Evolutionary conservation across 768 basidiomycete genomes (phyloP), one percentile per base, ranked within the genome.

Genomic region (Termitomyces sp.): DNA sequence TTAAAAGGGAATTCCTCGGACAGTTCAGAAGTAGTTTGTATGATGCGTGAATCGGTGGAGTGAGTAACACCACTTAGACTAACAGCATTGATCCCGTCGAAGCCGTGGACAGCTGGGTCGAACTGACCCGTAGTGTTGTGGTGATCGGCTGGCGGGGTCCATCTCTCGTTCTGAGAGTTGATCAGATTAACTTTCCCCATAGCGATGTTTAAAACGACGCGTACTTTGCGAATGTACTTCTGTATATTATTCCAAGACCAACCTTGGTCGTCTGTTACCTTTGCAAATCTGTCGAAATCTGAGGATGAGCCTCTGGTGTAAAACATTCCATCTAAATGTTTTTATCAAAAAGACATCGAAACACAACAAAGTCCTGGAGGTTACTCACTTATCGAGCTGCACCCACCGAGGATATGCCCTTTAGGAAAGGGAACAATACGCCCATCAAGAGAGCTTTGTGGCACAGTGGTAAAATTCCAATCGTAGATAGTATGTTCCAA

Each of bases 1-100:
- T 74, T 75, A 57, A 66, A 77, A 2, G 72, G 66, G 55, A 73
- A 79, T 43, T 72, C 69, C 9, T 66, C 61, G 0, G 63, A 55
- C 7, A 76, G 62, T 47, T 77, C 65, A 17, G 64, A 34, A 0
- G 71, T 66, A 0, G 74, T 68, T 46, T 65, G 58, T 10, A 77
- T 60, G n/a, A 76, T 62, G 10, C 64, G 68, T 2, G 58, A 55
- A 53, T 75, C 71, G 17, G 69, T 66, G 6, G 67, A 41, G 12
- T 55, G 50, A 26, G 64, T 56, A 41, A 54, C 65, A 9, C 67
- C 63, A 30, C 62, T 51, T 14, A 70, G 56, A 46, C 68, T 66
- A 50, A 72, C 65, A 22, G 59, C 35, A 45, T 58, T 66, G 44
- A 65, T 61, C 17, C 71, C 72, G 26, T 61, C 32, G 43, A 60